phyloP scores from a whole-genome alignment of 345 rosid genomes.

The Populus davidiana region DNA sequence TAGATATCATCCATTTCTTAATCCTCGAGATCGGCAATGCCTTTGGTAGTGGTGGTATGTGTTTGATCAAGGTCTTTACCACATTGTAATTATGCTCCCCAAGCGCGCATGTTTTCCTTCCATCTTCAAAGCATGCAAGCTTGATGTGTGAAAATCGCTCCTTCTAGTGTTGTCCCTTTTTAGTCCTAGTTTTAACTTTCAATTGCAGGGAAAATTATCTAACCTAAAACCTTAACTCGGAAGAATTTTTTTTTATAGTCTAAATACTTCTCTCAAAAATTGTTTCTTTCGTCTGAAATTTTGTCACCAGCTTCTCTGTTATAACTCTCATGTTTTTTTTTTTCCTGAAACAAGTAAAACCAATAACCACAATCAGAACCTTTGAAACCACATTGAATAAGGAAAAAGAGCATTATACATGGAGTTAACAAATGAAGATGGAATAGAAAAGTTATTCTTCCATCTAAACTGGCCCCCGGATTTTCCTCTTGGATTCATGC shows the following conservation, averaged over 20 bases:
- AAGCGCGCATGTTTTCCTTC: background rate
- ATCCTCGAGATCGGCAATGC: constrained; percentile 24
- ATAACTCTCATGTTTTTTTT: too few species aligned
- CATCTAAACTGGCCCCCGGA: background rate
- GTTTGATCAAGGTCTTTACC: background rate
- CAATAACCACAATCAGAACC: too few species aligned
- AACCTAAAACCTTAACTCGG: background rate
- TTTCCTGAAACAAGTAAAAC: too few species aligned
- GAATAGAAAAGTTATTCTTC: background rate
- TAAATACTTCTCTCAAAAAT: too few species aligned
- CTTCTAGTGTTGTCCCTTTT: background rate
- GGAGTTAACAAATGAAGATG: background rate
- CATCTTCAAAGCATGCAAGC: background rate
- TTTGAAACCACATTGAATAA: background rate
- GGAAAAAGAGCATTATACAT: background rate
- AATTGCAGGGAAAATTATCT: background rate
- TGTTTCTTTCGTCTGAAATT: too few species aligned
- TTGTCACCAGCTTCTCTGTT: too few species aligned
- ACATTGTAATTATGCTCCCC: background rate
- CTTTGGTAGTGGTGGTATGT: constrained; percentile 26
- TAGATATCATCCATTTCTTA: constrained; percentile 29
- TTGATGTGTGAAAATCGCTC: background rate
- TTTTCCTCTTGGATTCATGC: background rate
- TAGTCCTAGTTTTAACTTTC: background rate
- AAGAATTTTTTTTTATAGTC: background rate